Evolutionary conservation across 306 rosid genomes (phyloP).

Genomic region (Senna tora): DNA sequence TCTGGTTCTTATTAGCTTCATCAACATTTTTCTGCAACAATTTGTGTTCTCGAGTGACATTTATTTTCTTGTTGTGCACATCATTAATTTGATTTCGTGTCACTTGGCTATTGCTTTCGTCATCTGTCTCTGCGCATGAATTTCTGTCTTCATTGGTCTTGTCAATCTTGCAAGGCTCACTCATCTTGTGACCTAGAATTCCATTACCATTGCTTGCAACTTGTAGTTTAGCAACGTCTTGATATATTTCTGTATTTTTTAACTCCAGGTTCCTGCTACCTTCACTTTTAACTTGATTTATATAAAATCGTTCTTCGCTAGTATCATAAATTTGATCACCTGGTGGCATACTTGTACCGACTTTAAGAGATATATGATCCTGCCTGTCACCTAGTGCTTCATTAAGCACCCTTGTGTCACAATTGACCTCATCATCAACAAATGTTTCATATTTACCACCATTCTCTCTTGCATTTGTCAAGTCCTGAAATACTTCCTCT

Average conservation of each 20-base stretch:
- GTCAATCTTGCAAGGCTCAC: slow-evolving; percentile 26
- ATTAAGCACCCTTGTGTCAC: slow-evolving; percentile 17
- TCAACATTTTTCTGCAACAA: slow-evolving; percentile 36
- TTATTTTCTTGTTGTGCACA: slow-evolving; percentile 26
- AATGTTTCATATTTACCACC: slow-evolving; percentile 36
- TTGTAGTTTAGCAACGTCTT: not conserved
- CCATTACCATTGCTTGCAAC: not conserved
- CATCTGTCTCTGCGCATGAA: slow-evolving; percentile 23
- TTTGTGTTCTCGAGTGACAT: slow-evolving; percentile 18
- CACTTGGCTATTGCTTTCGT: slow-evolving; percentile 22
- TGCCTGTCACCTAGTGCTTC: slow-evolving; percentile 26
- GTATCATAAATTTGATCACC: slow-evolving; percentile 16
- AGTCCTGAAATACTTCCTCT: slow-evolving; percentile 42
- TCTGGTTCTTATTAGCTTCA: slow-evolving; percentile 12
- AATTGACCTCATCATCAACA: slow-evolving; percentile 29
- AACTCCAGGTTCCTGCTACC: not conserved
- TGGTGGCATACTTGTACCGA: slow-evolving; percentile 19
- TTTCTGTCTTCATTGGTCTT: slow-evolving; percentile 29
- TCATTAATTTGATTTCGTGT: slow-evolving; percentile 18
- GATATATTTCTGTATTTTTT: slow-evolving; percentile 5
- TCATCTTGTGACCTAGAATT: slow-evolving; percentile 24
- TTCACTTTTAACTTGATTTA: slow-evolving; percentile 14
- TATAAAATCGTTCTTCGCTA: not conserved
- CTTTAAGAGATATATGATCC: slow-evolving; percentile 32
- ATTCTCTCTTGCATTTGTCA: slow-evolving; percentile 31